Percentiles rank a stretch among this genome's conserved stretches.
Conservation (phyloP, 2,329 filamentous ascomycete species). For the Juglanconis sp. region DNA sequence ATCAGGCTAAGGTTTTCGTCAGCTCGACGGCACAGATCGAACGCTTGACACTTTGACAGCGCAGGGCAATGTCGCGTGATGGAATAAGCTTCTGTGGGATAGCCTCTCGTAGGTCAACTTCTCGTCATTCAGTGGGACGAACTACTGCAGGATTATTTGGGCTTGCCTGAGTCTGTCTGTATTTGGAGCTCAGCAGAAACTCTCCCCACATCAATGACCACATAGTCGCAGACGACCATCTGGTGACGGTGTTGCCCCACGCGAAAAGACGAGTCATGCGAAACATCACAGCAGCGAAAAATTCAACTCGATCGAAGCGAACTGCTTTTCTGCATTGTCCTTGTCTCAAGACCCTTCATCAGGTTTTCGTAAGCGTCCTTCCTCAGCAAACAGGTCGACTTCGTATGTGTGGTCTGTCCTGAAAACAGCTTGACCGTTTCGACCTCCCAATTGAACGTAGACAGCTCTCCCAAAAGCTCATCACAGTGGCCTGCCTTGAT, state of each 20-base stretch:
- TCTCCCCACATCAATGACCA: no score
- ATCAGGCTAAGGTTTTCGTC: no score
- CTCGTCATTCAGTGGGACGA: no score
- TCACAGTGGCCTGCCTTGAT: conserved; percentile 10
- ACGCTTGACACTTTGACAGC: no score
- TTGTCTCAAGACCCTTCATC: conserved; percentile 5
- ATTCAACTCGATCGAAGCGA: conserved; percentile 6
- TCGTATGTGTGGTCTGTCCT: conserved; percentile 6
- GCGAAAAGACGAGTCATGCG: background rate
- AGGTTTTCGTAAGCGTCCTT: conserved; percentile 3
- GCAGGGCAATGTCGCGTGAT: no score
- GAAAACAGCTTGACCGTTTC: conserved; percentile 13
- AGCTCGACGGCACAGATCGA: no score
- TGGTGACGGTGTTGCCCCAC: background rate
- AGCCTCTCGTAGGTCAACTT: no score
- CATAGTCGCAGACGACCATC: background rate
- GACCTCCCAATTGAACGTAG: conserved; percentile 15
- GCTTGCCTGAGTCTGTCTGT: no score
- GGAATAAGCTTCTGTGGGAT: no score
- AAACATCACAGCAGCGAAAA: background rate
- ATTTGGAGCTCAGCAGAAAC: no score
- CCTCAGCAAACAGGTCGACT: conserved; percentile 10
- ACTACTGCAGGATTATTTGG: no score
- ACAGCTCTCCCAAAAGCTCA: conserved; percentile 13
- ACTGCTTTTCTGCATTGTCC: conserved; percentile 15